phyloP scores from a whole-genome alignment of 495 filamentous ascomycete genomes.

The Penicillium fimorum region DNA sequence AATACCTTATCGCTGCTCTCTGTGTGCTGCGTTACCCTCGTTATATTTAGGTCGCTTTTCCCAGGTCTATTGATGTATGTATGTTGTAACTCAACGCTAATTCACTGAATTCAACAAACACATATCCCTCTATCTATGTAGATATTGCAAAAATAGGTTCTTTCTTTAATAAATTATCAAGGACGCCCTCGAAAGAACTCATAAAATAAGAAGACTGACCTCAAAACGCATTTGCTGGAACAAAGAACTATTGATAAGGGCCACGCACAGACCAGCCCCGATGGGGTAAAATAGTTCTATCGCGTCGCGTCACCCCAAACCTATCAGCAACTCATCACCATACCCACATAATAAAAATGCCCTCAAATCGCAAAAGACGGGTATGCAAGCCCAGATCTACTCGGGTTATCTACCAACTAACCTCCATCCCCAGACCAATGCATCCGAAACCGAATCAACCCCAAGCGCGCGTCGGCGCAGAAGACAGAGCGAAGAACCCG shows the following conservation, averaged over 20 bases:
- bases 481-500: slow-evolving; percentile 17
- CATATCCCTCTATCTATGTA: background rate
- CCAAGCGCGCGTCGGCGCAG: slow-evolving; percentile 15
- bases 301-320: slow-evolving; percentile 18
- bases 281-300: slow-evolving; percentile 22
- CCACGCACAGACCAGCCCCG: slow-evolving; percentile 25
- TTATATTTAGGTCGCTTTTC: background rate
- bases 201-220: background rate
- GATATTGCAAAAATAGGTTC: background rate
- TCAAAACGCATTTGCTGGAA: background rate
- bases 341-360: slow-evolving; percentile 25
- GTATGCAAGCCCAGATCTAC: slow-evolving; percentile 25
- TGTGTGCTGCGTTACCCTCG: background rate
- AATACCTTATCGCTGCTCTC: slow-evolving; percentile 18
- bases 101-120: background rate
- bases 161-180: background rate
- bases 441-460: slow-evolving; percentile 4
- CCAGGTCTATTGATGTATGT: background rate
- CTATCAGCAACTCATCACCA: background rate
- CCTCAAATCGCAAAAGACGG: slow-evolving; percentile 37
- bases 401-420: background rate
- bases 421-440: slow-evolving; percentile 3
- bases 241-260: slow-evolving; percentile 17
- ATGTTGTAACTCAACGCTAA: background rate
- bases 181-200: background rate